Evolutionary conservation across 192 early-diverging fungal species (phyloP).

Genomic region (Jimgerdemannia lactiflua): DNA sequence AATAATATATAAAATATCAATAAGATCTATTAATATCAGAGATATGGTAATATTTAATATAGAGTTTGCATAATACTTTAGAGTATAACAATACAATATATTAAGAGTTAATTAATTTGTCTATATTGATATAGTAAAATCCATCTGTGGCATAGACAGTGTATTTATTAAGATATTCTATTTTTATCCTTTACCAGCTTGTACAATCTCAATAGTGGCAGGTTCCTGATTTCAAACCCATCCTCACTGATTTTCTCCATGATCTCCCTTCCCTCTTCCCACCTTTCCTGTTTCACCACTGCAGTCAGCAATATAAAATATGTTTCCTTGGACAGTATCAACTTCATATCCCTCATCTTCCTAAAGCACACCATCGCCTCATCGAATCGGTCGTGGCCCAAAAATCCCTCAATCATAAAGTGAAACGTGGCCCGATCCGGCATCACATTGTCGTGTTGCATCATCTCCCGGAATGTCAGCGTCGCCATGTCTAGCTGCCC

Average conservation of each 20-base stretch:
- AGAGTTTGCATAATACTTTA: too few species aligned
- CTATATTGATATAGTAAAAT: too few species aligned
- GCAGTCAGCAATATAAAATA: constrained; percentile 20
- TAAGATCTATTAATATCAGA: too few species aligned
- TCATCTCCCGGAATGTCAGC: constrained; percentile 16
- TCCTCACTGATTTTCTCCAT: constrained; percentile 12
- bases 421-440: constrained; percentile 29
- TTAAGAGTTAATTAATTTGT: too few species aligned
- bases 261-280: constrained; percentile 4
- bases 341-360: constrained; percentile 14
- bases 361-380: constrained; percentile 21
- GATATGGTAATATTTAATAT: too few species aligned
- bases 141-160: too few species aligned
- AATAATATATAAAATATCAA: too few species aligned
- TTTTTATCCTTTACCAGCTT: constrained; percentile 5
- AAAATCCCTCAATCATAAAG: constrained; percentile 25
- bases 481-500: constrained; percentile 17
- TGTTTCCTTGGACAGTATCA: constrained; percentile 25
- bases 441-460: constrained; percentile 1
- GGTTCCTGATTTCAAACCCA: constrained; percentile 14
- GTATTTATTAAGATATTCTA: too few species aligned
- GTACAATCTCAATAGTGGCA: constrained; percentile 12
- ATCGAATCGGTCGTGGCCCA: constrained; percentile 13
- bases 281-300: constrained; percentile 4
- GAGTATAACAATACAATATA: too few species aligned